Percentiles rank a stretch among this genome's conserved stretches.
phyloP scores from a whole-genome alignment of 441 rosid genomes.

The Pelargonium fulgidum region DNA sequence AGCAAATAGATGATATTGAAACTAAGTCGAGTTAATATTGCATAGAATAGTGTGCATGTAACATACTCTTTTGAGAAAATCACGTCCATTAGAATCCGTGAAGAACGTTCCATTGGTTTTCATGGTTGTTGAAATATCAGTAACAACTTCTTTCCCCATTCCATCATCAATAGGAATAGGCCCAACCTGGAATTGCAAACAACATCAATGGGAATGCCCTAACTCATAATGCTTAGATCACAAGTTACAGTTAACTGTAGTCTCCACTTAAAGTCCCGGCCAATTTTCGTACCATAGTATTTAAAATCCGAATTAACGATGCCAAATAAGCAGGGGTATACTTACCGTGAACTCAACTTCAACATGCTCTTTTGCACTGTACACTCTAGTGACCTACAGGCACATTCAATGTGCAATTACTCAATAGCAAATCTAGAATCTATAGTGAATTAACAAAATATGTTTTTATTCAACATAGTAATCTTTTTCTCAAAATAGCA shows the following conservation, averaged over 20 bases:
- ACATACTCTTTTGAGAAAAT: constrained; percentile 80
- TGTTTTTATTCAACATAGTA: neutral
- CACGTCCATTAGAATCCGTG: constrained; percentile 99
- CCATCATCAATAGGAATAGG: constrained; percentile 77
- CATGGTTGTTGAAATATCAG: constrained; percentile 68
- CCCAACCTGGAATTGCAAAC: constrained; percentile 52
- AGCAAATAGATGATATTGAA: neutral
- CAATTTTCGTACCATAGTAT: neutral
- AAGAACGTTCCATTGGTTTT: constrained; percentile 68
- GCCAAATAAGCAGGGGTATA: constrained; percentile 13
- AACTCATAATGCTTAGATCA: neutral
- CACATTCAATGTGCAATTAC: constrained; percentile 12
- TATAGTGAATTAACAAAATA: neutral
- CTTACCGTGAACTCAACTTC: constrained; percentile 97
- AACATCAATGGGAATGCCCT: neutral
- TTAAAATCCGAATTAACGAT: no score
- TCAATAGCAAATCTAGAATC: neutral
- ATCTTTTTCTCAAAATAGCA: neutral
- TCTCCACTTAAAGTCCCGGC: neutral
- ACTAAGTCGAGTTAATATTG: neutral
- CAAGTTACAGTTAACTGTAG: neutral
- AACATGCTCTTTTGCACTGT: constrained; percentile 81
- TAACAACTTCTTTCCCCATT: constrained; percentile 75
- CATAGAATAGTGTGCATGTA: neutral
- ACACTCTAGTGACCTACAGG: constrained; percentile 72